A percentile compares a stretch with the other conserved stretches of the same genome.
These are phyloP conservation scores for Aspergillus avenaceus DNA, from an alignment of 495 filamentous ascomycete genomes.

Conservation along the genomic window DNA sequence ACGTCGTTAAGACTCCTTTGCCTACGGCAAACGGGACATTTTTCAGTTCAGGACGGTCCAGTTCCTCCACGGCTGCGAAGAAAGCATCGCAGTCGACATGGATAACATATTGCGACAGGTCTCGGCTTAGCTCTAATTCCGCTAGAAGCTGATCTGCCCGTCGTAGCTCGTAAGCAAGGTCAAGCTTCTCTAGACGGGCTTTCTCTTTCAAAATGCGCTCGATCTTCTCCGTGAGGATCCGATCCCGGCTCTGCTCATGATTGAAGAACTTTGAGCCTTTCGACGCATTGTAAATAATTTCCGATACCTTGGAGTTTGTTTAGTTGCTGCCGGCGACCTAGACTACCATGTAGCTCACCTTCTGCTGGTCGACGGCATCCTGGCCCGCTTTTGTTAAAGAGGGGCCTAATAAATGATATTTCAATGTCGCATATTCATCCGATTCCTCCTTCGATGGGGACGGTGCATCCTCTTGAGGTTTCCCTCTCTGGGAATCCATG, in stretches of 20 bases:
- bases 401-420: constrained; percentile 78
- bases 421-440: constrained; percentile 50
- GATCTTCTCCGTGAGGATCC: constrained; percentile 81
- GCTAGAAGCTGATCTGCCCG: constrained; percentile 78
- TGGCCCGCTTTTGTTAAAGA: constrained; percentile 94
- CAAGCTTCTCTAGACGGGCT: constrained; percentile 67
- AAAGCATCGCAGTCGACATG: constrained; percentile 99
- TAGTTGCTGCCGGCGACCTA: background rate
- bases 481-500: constrained; percentile 22
- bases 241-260: constrained; percentile 80
- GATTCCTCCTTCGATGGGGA: constrained; percentile 1
- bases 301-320: constrained; percentile 59
- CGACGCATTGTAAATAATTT: constrained; percentile 95
- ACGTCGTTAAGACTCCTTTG: constrained; percentile 86
- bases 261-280: constrained; percentile 97
- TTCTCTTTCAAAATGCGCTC: constrained; percentile 75
- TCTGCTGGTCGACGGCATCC: constrained; percentile 87
- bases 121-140: constrained; percentile 71
- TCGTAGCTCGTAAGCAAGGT: constrained; percentile 67
- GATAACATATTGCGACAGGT: constrained; percentile 79
- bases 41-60: constrained; percentile 86
- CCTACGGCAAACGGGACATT: constrained; percentile 92
- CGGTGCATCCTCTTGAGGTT: constrained; percentile 8
- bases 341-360: constrained; percentile 43
- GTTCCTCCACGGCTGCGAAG: constrained; percentile 90